Conservation (phyloP, 192 early-diverging fungal genomes). For the Spinellus fusiger region DNA sequence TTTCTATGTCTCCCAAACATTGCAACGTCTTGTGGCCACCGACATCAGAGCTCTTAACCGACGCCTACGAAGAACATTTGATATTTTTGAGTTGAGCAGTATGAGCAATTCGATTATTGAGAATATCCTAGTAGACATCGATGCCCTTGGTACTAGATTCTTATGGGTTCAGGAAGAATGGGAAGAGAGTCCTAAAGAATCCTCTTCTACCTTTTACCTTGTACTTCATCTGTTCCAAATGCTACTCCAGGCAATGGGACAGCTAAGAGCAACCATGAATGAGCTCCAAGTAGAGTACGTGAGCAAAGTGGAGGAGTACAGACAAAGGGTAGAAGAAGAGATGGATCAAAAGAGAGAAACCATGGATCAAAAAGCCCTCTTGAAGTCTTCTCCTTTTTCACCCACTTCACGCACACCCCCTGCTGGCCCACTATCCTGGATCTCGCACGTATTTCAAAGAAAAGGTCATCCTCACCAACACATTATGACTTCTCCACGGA, state of each 20-base stretch:
- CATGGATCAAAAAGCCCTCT: background rate
- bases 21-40: constrained; percentile 41
- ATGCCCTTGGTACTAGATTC: constrained; percentile 37
- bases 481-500: background rate
- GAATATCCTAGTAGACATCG: constrained; percentile 46
- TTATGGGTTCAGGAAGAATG: constrained; percentile 40
- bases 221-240: constrained; percentile 36
- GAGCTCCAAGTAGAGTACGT: constrained; percentile 56
- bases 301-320: constrained; percentile 48
- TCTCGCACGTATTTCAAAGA: constrained; percentile 9
- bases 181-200: constrained; percentile 12
- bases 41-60: constrained; percentile 49
- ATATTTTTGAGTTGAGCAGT: constrained; percentile 48
- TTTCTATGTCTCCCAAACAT: constrained; percentile 25
- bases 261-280: constrained; percentile 48
- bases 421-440: constrained; percentile 3
- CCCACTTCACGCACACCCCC: background rate
- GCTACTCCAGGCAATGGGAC: constrained; percentile 45
- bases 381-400: background rate
- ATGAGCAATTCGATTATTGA: constrained; percentile 58
- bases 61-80: constrained; percentile 43
- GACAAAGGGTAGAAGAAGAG: constrained; percentile 44
- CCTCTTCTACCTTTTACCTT: constrained; percentile 33
- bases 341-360: constrained; percentile 22
- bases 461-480: background rate